Percentiles rank a stretch among this genome's conserved stretches.
Conservation (phyloP, 768 basidiomycete species). For the Astraeus odoratus region DNA sequence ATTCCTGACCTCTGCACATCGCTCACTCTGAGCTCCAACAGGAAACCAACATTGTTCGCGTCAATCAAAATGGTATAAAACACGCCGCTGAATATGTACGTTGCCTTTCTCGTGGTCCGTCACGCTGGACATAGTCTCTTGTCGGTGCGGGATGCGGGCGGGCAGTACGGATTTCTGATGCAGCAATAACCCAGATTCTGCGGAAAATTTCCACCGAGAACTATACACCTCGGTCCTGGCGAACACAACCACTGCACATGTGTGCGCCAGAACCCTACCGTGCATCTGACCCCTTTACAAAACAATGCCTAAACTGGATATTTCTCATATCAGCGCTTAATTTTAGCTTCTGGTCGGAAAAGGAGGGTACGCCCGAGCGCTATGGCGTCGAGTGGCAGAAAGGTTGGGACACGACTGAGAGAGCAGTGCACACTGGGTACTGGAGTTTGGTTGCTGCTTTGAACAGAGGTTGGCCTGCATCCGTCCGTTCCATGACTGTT, state of each 20-base stretch:
- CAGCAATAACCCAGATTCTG: conserved; percentile 45
- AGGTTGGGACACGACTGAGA: conserved; percentile 52
- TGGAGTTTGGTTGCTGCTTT: conserved; percentile 82
- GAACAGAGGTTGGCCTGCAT: conserved; percentile 54
- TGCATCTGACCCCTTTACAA: conserved; percentile 45
- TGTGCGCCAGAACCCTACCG: conserved; percentile 61
- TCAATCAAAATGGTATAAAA: conserved; percentile 54
- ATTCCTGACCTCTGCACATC: too few relatives aligned
- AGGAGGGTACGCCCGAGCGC: conserved; percentile 47
- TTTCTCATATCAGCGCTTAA: conserved; percentile 83
- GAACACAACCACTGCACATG: conserved; percentile 59
- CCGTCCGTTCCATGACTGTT: background rate
- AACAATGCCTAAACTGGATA: conserved; percentile 70
- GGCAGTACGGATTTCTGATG: too few relatives aligned
- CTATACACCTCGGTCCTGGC: conserved; percentile 79
- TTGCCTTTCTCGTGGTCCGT: conserved; percentile 5
- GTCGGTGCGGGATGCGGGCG: background rate
- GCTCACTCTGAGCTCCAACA: conserved; percentile 20
- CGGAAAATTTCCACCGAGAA: conserved; percentile 49
- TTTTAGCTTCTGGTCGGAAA: conserved; percentile 86
- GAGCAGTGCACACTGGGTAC: conserved; percentile 68
- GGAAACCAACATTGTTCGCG: conserved; percentile 53
- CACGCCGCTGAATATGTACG: conserved; percentile 60
- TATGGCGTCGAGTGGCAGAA: conserved; percentile 77
- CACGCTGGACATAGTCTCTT: background rate